Percentiles rank a stretch among this genome's conserved stretches.
These are phyloP conservation scores for Lentinula lateritia DNA, from an alignment of 768 basidiomycete genomes.

Conservation along the genomic window DNA sequence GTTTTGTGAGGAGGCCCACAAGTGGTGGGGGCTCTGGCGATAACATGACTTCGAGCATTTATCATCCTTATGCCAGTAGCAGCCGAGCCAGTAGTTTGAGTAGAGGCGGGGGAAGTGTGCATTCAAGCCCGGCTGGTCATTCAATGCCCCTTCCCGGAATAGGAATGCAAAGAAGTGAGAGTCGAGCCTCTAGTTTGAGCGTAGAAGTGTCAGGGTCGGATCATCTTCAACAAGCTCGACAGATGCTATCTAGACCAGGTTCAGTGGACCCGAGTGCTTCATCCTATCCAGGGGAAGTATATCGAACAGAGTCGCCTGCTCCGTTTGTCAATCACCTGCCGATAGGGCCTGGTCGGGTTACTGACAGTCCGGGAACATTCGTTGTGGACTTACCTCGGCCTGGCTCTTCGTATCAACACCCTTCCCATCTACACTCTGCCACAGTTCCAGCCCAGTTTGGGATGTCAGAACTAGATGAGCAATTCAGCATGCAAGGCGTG, in stretches of 20 bases:
- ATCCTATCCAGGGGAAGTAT: slow-evolving; percentile 25
- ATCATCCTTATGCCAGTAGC: slow-evolving; percentile 48
- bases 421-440: slow-evolving; percentile 2
- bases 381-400: slow-evolving; percentile 2
- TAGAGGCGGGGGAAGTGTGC: slow-evolving; percentile 7
- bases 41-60: slow-evolving; percentile 31
- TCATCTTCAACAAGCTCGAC: slow-evolving; percentile 2
- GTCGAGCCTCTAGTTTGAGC: slow-evolving; percentile 11
- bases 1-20: slow-evolving; percentile 12
- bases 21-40: not conserved
- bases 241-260: slow-evolving; percentile 9
- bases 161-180: slow-evolving; percentile 22
- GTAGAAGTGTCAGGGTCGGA: slow-evolving; percentile 27
- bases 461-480: not conserved
- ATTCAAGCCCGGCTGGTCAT: slow-evolving; percentile 35
- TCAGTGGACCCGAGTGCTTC: slow-evolving; percentile 7
- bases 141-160: slow-evolving; percentile 16
- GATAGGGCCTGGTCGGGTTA: not conserved
- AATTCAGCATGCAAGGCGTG: not conserved
- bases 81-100: slow-evolving; percentile 6
- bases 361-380: slow-evolving; percentile 5
- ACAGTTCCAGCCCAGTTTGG: not conserved
- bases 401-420: not conserved
- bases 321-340: slow-evolving; percentile 19
- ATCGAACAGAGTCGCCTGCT: slow-evolving; percentile 36